Evolutionary conservation across 352 stramenopile species (phyloP).

Genomic region (Pythium scleroteichum): DNA sequence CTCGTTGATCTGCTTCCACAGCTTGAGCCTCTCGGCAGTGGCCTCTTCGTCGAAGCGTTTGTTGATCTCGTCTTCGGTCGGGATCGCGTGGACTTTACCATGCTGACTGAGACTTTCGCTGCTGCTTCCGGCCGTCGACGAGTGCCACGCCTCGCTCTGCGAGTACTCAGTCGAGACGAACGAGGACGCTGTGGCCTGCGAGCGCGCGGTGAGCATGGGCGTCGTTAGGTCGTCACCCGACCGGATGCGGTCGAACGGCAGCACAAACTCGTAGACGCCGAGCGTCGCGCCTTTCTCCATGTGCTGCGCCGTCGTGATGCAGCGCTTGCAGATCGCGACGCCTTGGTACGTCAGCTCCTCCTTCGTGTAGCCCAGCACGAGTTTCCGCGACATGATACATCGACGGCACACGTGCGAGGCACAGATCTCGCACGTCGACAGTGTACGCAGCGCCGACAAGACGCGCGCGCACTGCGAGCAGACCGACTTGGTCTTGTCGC

Average conservation of each 20-base stretch:
- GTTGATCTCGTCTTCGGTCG: neutral
- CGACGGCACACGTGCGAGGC: neutral
- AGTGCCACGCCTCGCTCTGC: neutral
- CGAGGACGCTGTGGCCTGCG: neutral
- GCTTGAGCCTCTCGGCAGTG: neutral
- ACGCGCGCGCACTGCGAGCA: slow-evolving; percentile 9
- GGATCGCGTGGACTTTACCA: neutral
- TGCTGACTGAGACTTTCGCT: neutral
- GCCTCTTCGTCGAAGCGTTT: slow-evolving; percentile 7
- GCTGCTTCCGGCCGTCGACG: neutral
- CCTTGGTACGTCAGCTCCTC: slow-evolving; percentile 1
- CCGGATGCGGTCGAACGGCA: slow-evolving; percentile 11
- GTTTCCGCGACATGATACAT: slow-evolving; percentile 15
- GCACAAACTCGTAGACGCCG: slow-evolving; percentile 20
- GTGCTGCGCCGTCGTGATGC: slow-evolving; percentile 6
- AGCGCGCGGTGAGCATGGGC: neutral
- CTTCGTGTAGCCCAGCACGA: slow-evolving; percentile 4
- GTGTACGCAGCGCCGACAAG: neutral
- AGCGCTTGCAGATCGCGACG: slow-evolving; percentile 6
- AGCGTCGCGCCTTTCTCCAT: slow-evolving; percentile 5
- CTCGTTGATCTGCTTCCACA: slow-evolving; percentile 16
- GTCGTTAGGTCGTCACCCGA: neutral
- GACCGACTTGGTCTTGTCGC: neutral
- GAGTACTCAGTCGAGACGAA: neutral
- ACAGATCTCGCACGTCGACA: slow-evolving; percentile 10